Evolutionary conservation across 331 rosid genomes (phyloP).

Genomic region (Phaseolus coccineus): DNA sequence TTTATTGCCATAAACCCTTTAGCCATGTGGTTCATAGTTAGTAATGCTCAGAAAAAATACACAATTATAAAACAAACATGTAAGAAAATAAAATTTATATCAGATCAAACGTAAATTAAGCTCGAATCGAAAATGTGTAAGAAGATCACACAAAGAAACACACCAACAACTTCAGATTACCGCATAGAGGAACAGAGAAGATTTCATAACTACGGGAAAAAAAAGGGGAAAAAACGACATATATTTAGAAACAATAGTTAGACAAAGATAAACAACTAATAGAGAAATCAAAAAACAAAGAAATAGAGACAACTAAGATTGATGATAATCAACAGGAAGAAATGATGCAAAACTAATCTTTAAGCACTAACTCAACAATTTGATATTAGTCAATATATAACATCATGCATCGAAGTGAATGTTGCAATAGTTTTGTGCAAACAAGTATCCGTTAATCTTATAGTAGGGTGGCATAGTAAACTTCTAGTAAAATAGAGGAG

Average conservation of each 20-base stretch:
- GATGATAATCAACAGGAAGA: neutral
- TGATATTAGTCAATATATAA: neutral
- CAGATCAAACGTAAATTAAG: neutral
- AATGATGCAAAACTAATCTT: too few relatives aligned
- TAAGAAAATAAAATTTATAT: too few relatives aligned
- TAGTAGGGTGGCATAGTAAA: constrained; percentile 5
- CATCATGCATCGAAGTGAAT: constrained; percentile 21
- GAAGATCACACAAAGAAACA: neutral
- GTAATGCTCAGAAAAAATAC: too few relatives aligned
- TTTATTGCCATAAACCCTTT: neutral
- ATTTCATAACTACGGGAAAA: too few relatives aligned
- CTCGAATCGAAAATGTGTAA: neutral
- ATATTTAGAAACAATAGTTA: neutral
- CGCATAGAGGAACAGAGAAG: neutral
- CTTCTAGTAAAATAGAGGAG: constrained; percentile 8
- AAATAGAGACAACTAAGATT: too few relatives aligned
- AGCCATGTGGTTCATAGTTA: neutral
- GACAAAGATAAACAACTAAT: neutral
- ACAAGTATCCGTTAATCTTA: constrained; percentile 1
- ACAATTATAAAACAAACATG: too few relatives aligned
- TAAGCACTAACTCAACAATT: too few relatives aligned
- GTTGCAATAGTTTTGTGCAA: constrained; percentile 16
- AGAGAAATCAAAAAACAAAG: neutral
- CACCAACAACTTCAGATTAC: neutral
- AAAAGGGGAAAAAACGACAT: too few relatives aligned